Conservation (phyloP, 768 basidiomycete genomes). For the Suillus subaureus region DNA sequence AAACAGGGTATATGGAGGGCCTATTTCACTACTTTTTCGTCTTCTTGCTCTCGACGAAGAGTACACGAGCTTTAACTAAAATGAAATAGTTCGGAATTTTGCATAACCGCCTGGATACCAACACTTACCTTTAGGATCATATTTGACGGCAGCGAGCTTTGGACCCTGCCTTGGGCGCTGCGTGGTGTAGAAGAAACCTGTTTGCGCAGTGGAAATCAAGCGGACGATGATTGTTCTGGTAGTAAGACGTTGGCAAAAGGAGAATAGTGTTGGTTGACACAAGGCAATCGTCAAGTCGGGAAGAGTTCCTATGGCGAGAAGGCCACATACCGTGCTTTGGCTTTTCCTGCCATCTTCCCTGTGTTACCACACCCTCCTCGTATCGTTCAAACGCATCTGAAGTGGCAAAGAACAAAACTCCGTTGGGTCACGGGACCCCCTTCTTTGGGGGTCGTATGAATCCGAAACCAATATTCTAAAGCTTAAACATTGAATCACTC, state of each 20-base stretch:
- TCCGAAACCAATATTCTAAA: too few relatives aligned
- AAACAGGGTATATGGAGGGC: too few relatives aligned
- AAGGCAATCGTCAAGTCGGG: neutral
- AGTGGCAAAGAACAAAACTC: neutral
- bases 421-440: neutral
- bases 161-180: slow-evolving; percentile 72
- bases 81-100: slow-evolving; percentile 7
- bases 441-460: neutral
- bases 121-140: slow-evolving; percentile 80
- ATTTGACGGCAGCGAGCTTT: slow-evolving; percentile 89
- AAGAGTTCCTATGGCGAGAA: neutral
- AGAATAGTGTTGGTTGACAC: neutral
- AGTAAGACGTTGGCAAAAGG: slow-evolving; percentile 1
- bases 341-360: slow-evolving; percentile 55
- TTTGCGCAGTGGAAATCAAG: slow-evolving; percentile 88
- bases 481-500: too few relatives aligned
- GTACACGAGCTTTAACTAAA: slow-evolving; percentile 67
- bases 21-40: slow-evolving; percentile 52
- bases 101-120: neutral
- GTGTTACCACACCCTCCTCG: neutral
- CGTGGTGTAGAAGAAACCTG: slow-evolving; percentile 90
- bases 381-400: neutral
- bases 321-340: slow-evolving; percentile 52
- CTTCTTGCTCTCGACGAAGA: slow-evolving; percentile 82
- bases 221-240: slow-evolving; percentile 82